Evolutionary conservation across 768 basidiomycete genomes (phyloP).

Genomic region (Phaffia tasmanica): DNA sequence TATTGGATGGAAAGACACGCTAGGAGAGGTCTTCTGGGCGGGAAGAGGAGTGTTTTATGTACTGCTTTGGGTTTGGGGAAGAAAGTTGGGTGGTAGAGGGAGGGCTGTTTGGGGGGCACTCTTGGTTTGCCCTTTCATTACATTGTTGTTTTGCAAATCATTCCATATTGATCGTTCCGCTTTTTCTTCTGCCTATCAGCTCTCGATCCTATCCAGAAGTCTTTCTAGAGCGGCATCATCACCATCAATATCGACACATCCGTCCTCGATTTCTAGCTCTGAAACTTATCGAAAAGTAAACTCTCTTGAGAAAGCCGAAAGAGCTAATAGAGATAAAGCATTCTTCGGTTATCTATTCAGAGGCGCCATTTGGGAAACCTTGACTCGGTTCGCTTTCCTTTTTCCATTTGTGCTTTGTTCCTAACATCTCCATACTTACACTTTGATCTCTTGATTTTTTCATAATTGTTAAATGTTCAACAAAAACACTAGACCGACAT

Average conservation of each 20-base stretch:
- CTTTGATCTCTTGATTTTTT: neutral
- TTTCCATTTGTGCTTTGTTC: neutral
- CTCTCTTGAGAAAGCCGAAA: constrained; percentile 13
- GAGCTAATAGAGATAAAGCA: neutral
- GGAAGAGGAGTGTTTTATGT: constrained; percentile 22
- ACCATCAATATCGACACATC: neutral
- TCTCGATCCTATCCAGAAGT: constrained; percentile 8
- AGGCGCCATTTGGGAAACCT: constrained; percentile 16
- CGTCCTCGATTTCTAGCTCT: neutral
- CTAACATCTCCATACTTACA: neutral
- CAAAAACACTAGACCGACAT: constrained; percentile 12
- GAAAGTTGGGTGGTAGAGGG: neutral
- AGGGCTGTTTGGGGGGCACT: neutral
- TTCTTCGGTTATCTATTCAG: constrained; percentile 14
- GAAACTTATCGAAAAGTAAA: neutral
- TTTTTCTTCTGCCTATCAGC: neutral
- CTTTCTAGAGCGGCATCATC: constrained; percentile 3
- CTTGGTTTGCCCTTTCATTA: too few relatives aligned
- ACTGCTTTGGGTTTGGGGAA: neutral
- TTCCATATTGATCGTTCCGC: neutral
- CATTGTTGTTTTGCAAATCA: too few relatives aligned
- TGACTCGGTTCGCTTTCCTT: constrained; percentile 15
- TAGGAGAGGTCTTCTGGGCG: constrained; percentile 15
- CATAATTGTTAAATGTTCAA: too few relatives aligned
- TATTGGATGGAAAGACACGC: neutral